Evolutionary conservation across 345 rosid genomes (phyloP).

Genomic region (Syzygium jambos): DNA sequence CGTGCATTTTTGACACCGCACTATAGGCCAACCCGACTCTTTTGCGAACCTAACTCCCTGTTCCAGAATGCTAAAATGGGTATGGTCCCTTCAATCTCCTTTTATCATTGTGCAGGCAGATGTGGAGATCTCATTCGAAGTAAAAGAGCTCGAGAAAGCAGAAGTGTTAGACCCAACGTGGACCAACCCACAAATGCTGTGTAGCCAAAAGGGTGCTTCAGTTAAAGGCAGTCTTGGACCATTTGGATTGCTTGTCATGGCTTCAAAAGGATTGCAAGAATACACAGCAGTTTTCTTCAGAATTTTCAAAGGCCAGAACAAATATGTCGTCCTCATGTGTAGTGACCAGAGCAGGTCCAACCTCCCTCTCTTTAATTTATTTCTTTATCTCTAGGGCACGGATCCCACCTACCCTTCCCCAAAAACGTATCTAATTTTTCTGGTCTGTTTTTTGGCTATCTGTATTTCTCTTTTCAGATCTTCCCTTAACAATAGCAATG

Average conservation of each 20-base stretch:
- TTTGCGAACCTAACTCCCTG: neutral
- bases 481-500: conserved; percentile 15
- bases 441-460: neutral
- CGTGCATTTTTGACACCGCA: no score
- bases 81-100: neutral
- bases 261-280: conserved; percentile 48
- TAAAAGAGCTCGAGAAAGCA: conserved; percentile 32
- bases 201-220: conserved; percentile 39
- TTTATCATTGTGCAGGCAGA: conserved; percentile 43
- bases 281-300: conserved; percentile 63
- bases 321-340: conserved; percentile 62
- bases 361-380: neutral
- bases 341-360: conserved; percentile 74
- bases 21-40: neutral
- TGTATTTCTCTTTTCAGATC: conserved; percentile 17
- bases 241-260: conserved; percentile 61
- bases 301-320: conserved; percentile 39
- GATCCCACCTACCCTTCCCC: neutral
- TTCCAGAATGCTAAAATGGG: neutral
- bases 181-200: conserved; percentile 49
- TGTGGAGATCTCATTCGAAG: conserved; percentile 47
- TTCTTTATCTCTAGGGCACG: neutral
- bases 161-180: conserved; percentile 43
- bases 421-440: neutral
- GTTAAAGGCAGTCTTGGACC: conserved; percentile 54